phyloP scores from a whole-genome alignment of 2,329 filamentous ascomycete genomes.

The Ophiostoma sp. region DNA sequence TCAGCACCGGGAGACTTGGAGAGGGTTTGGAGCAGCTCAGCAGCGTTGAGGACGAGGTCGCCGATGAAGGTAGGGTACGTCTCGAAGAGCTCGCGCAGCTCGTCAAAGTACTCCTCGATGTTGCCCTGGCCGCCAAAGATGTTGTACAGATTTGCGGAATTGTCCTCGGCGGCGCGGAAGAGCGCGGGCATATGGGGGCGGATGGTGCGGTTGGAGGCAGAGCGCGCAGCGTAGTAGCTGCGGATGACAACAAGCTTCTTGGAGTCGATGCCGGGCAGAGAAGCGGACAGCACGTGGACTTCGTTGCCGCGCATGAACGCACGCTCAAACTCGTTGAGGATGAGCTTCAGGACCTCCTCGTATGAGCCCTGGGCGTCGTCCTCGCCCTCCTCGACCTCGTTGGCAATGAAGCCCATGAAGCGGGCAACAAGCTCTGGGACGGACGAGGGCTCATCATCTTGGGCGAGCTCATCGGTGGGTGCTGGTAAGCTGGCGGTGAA shows the following conservation, averaged over 20 bases:
- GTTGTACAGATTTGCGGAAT: conserved; percentile 78
- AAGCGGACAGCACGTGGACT: conserved; percentile 81
- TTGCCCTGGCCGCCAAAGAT: conserved; percentile 98
- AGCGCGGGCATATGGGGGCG: conserved; percentile 91
- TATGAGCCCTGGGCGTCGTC: conserved; percentile 84
- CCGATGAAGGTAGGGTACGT: conserved; percentile 89
- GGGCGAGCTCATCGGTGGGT: conserved; percentile 93
- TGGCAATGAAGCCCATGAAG: conserved; percentile 85
- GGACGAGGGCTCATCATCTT: conserved; percentile 98
- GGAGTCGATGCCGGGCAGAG: conserved; percentile 78
- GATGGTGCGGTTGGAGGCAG: conserved; percentile 76
- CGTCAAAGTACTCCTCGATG: conserved; percentile 99
- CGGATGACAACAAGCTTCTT: conserved; percentile 90
- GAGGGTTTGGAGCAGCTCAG: conserved; percentile 79
- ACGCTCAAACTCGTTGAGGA: conserved; percentile 93
- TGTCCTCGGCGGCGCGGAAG: conserved; percentile 79
- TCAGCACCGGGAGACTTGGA: conserved; percentile 78
- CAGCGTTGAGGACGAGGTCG: conserved; percentile 73
- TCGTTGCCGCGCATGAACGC: conserved; percentile 93
- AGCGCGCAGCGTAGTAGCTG: conserved; percentile 86
- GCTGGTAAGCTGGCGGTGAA: conserved; percentile 80
- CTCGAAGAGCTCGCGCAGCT: conserved; percentile 82
- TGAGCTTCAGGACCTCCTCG: conserved; percentile 84
- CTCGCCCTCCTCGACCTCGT: conserved; percentile 86
- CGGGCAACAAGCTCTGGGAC: conserved; percentile 85